A percentile compares a stretch with the other conserved stretches of the same genome.
Conservation (phyloP, 495 filamentous ascomycete genomes). For the Penicillium silybi region DNA sequence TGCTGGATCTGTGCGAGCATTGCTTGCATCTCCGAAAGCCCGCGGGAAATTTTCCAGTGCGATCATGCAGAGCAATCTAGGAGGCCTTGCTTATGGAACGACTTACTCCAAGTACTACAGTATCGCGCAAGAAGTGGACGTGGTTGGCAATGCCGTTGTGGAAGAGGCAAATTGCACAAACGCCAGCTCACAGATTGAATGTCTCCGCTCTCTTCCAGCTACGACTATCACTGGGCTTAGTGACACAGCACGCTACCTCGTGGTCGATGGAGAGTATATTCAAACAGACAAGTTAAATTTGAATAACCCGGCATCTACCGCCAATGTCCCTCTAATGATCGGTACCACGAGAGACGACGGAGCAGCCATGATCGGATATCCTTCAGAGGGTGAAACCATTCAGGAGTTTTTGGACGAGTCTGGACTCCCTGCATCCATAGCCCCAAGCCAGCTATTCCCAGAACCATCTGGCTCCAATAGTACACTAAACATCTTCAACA, state of each 20-base stretch:
- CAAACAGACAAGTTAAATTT: constrained; percentile 10
- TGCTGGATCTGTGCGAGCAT: constrained; percentile 39
- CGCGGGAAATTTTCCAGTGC: constrained; percentile 39
- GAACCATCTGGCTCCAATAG: constrained; percentile 15
- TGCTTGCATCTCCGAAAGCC: constrained; percentile 28
- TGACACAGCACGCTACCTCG: constrained; percentile 16
- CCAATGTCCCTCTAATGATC: constrained; percentile 16
- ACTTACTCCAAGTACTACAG: constrained; percentile 48
- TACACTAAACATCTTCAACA: constrained; percentile 27
- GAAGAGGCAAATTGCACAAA: constrained; percentile 34
- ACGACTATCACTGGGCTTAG: constrained; percentile 24
- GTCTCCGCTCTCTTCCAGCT: constrained; percentile 38
- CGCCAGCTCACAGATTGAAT: constrained; percentile 26
- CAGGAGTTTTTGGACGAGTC: constrained; percentile 8
- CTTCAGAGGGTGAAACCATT: constrained; percentile 4
- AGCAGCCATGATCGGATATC: constrained; percentile 23
- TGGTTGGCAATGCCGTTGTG: constrained; percentile 18
- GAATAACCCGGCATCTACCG: constrained; percentile 5
- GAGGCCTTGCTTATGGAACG: constrained; percentile 44
- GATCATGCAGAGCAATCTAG: constrained; percentile 43
- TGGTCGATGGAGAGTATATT: constrained; percentile 21
- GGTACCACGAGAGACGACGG: constrained; percentile 24
- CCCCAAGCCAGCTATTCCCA: constrained; percentile 14
- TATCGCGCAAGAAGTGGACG: constrained; percentile 28
- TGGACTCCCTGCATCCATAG: constrained; percentile 6